These are phyloP conservation scores for Colletotrichum somersetense DNA, from an alignment of 2,329 filamentous ascomycete genomes.

Conservation along the genomic window DNA sequence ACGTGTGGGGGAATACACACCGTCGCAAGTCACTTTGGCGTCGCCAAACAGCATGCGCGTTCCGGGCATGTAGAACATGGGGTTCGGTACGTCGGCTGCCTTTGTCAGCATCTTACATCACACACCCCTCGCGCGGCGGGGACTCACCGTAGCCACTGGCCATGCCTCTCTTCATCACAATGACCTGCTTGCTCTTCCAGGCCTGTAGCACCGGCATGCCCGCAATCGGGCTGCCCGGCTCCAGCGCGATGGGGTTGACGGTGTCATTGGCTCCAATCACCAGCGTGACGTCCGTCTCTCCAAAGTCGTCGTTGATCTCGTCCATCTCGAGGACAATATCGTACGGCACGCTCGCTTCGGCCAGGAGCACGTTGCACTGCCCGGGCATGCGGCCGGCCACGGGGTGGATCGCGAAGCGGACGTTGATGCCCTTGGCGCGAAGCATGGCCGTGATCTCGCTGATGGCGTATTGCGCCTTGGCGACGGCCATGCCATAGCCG, in stretches of 20 bases:
- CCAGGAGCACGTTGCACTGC: constrained; percentile 91
- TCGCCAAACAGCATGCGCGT: constrained; percentile 95
- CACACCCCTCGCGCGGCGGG: background rate
- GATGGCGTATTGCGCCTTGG: constrained; percentile 92
- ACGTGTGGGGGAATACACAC: constrained; percentile 56
- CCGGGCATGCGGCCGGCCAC: constrained; percentile 94
- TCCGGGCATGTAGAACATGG: constrained; percentile 92
- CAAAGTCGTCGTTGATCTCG: constrained; percentile 94
- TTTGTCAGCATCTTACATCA: constrained; percentile 14
- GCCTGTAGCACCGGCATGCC: constrained; percentile 94
- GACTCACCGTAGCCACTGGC: constrained; percentile 84
- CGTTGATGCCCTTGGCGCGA: constrained; percentile 80
- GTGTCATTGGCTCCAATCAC: constrained; percentile 95
- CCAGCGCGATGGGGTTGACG: constrained; percentile 89
- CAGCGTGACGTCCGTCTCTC: constrained; percentile 85
- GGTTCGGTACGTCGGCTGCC: constrained; percentile 87
- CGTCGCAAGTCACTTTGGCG: constrained; percentile 86
- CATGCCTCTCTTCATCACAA: constrained; percentile 95
- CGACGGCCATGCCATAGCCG: constrained; percentile 94
- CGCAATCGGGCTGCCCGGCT: constrained; percentile 85
- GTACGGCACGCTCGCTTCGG: constrained; percentile 89
- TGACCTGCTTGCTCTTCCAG: constrained; percentile 93
- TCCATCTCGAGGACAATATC: constrained; percentile 97
- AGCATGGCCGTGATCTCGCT: constrained; percentile 83
- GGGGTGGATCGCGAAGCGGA: constrained; percentile 91